Conservation (phyloP, 495 filamentous ascomycete species). For the Penicillium diatomitis region DNA sequence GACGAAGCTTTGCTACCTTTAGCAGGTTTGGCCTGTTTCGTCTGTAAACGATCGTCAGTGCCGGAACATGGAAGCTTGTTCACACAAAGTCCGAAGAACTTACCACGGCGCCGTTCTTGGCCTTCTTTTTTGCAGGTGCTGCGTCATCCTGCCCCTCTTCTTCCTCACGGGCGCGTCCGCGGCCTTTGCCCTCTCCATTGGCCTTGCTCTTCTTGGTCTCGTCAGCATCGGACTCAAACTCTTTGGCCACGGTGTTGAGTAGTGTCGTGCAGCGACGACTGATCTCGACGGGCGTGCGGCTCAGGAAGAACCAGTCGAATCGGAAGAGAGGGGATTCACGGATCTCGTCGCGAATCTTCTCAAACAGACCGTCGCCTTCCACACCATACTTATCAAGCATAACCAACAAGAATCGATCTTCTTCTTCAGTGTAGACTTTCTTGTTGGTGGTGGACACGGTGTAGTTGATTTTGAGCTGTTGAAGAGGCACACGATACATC, state of each 20-base stretch:
- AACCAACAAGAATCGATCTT: constrained; percentile 92
- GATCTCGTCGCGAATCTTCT: constrained; percentile 83
- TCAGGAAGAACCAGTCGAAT: constrained; percentile 99
- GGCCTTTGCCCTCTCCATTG: constrained; percentile 61
- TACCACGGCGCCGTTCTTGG: constrained; percentile 71
- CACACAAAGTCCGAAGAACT: constrained; percentile 11
- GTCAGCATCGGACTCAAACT: constrained; percentile 76
- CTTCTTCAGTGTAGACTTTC: constrained; percentile 98
- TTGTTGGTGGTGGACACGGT: constrained; percentile 99
- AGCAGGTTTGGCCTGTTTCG: constrained; percentile 51
- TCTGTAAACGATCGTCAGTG: constrained; percentile 26
- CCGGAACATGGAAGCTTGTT: constrained; percentile 2
- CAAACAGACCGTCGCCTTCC: constrained; percentile 74
- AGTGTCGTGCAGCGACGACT: constrained; percentile 87
- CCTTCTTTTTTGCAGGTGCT: constrained; percentile 85
- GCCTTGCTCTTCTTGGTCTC: constrained; percentile 47
- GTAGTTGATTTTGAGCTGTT: constrained; percentile 98
- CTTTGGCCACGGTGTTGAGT: constrained; percentile 83
- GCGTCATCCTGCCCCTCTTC: constrained; percentile 69
- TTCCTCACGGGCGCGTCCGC: constrained; percentile 65
- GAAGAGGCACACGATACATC: constrained; percentile 90
- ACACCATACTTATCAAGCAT: constrained; percentile 86
- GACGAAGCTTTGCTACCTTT: constrained; percentile 49
- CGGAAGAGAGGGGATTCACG: constrained; percentile 91
- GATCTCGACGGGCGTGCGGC: constrained; percentile 86